Evolutionary conservation across 2,329 filamentous ascomycete species (phyloP).

Genomic region (Cordyceps militaris): DNA sequence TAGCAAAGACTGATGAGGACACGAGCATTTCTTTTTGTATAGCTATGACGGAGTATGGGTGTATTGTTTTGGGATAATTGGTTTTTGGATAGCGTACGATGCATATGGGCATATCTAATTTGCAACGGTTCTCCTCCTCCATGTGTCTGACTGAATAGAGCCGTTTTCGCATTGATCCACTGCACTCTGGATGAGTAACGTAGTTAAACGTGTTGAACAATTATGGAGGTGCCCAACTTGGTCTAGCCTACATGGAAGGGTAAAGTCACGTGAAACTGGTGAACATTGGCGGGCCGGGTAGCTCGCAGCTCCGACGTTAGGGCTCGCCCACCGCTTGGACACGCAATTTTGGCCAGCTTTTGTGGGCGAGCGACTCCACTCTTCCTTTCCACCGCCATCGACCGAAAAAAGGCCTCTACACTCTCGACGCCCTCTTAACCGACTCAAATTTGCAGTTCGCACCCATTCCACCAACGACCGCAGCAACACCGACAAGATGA

Average conservation of each 20-base stretch:
- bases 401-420: constrained; percentile 26
- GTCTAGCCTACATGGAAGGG: constrained; percentile 15
- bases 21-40: not conserved
- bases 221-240: not conserved
- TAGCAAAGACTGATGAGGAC: not conserved
- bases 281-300: not conserved
- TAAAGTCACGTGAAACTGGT: constrained; percentile 25
- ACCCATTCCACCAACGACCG: constrained; percentile 32
- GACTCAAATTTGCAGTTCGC: constrained; percentile 11
- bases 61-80: not conserved
- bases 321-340: constrained; percentile 21
- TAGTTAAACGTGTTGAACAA: no score
- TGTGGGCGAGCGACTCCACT: constrained; percentile 2
- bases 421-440: not conserved
- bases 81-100: not conserved
- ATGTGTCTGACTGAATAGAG: not conserved
- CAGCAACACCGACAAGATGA: constrained; percentile 48
- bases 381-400: constrained; percentile 18
- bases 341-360: constrained; percentile 3
- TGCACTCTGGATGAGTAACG: no score
- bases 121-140: constrained; percentile 8
- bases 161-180: not conserved
- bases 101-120: constrained; percentile 14
- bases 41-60: constrained; percentile 1
- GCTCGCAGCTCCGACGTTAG: constrained; percentile 23